phyloP scores from a whole-genome alignment of 306 rosid species.

The Inga leiocalycina region DNA sequence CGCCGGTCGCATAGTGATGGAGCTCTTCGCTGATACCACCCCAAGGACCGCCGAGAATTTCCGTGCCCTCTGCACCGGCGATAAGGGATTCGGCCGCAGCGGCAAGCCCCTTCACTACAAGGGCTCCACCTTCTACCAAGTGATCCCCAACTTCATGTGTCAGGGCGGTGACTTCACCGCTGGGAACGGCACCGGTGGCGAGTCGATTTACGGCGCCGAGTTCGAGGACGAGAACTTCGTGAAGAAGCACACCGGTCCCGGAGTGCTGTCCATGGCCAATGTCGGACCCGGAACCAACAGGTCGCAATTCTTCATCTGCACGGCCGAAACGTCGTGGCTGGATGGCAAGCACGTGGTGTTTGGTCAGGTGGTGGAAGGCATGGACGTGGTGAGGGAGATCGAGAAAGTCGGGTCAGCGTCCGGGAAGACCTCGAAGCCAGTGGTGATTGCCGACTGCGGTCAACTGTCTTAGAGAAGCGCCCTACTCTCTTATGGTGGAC shows the following conservation, averaged over 20 bases:
- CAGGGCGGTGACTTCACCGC: constrained; percentile 97
- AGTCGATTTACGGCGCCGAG: constrained; percentile 85
- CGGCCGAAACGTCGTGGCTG: constrained; percentile 85
- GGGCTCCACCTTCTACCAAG: constrained; percentile 69
- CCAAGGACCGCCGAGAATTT: constrained; percentile 91
- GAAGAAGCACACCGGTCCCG: constrained; percentile 91
- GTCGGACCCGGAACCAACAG: constrained; percentile 90
- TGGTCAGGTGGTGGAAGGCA: constrained; percentile 74
- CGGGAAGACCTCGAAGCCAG: constrained; percentile 67
- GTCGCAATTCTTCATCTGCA: constrained; percentile 95
- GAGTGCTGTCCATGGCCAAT: constrained; percentile 86
- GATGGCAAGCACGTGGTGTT: constrained; percentile 96
- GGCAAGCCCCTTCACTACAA: constrained; percentile 74
- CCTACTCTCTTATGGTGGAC: neutral
- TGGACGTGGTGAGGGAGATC: constrained; percentile 59
- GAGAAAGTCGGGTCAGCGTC: constrained; percentile 79
- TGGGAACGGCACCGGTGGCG: constrained; percentile 94
- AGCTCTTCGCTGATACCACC: constrained; percentile 77
- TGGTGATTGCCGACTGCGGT: constrained; percentile 71
- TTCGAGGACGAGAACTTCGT: constrained; percentile 91
- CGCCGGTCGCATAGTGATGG: constrained; percentile 76
- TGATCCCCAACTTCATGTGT: constrained; percentile 83
- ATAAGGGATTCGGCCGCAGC: constrained; percentile 59
- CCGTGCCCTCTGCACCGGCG: constrained; percentile 96
- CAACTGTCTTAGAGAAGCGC: constrained; percentile 57